Conservation (phyloP, 805 yeast genomes). For the Candida schatavii region DNA sequence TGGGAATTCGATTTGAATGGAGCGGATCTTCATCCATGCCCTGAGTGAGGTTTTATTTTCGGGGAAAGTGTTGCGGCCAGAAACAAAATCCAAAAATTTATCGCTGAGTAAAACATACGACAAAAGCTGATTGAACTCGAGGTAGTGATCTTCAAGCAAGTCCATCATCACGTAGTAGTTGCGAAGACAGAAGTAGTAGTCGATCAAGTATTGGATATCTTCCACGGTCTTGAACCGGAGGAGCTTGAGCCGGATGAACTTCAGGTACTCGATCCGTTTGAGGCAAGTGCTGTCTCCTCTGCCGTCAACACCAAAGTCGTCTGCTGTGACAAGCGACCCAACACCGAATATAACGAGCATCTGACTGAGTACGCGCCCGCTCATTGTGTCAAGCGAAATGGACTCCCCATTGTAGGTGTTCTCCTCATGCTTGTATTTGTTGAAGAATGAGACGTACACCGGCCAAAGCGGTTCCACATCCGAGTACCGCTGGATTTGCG, state of each 20-base stretch:
- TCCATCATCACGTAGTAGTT: constrained; percentile 17
- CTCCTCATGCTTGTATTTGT: not conserved
- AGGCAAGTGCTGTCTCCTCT: constrained; percentile 5
- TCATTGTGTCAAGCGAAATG: not conserved
- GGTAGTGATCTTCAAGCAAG: constrained; percentile 20
- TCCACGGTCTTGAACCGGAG: constrained; percentile 17
- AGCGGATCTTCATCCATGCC: constrained; percentile 27
- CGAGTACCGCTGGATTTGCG: not conserved
- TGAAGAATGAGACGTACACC: not conserved
- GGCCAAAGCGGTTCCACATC: not conserved
- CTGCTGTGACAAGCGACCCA: not conserved
- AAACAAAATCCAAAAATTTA: constrained; percentile 16
- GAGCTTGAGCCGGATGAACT: constrained; percentile 14
- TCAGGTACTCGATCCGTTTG: constrained; percentile 12
- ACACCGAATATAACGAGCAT: not conserved
- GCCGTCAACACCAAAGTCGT: not conserved
- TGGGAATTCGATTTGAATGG: constrained; percentile 24
- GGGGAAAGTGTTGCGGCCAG: constrained; percentile 11
- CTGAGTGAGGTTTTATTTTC: constrained; percentile 18
- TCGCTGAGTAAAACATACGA: constrained; percentile 17
- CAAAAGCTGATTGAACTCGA: constrained; percentile 27
- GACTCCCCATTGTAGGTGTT: not conserved
- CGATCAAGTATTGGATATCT: constrained; percentile 22
- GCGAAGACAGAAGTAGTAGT: constrained; percentile 24
- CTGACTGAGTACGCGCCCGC: not conserved